These are phyloP conservation scores for Chenopodium quinoa DNA, from an alignment of 148 eudicot species.

Conservation along the genomic window DNA sequence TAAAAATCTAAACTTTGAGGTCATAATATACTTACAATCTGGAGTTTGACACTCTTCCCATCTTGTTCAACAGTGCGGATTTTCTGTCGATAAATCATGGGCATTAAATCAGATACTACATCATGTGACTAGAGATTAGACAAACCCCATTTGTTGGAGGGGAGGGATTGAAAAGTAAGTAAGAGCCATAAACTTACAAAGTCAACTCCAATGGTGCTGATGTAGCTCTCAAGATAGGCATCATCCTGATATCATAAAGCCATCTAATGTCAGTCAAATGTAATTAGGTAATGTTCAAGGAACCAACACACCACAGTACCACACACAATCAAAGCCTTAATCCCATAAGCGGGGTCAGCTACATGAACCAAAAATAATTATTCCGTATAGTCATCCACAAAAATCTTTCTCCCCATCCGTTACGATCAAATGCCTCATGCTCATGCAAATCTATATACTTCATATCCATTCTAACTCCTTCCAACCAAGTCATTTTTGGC, in stretches of 20 bases:
- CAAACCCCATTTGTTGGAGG: background rate
- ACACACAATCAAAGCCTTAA: too few species aligned
- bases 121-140: conserved; percentile 3
- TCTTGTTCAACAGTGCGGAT: conserved; percentile 62
- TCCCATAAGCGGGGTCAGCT: too few species aligned
- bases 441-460: too few species aligned
- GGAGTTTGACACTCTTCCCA: conserved; percentile 51
- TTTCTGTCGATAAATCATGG: conserved; percentile 31
- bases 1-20: conserved; percentile 13
- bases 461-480: too few species aligned
- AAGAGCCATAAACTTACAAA: conserved; percentile 44
- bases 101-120: conserved; percentile 15
- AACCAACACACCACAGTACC: background rate
- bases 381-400: too few species aligned
- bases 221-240: conserved; percentile 80
- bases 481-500: too few species aligned
- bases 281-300: background rate
- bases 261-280: background rate
- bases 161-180: background rate
- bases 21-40: conserved; percentile 35
- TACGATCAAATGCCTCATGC: too few species aligned
- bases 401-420: too few species aligned
- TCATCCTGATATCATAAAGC: conserved; percentile 60
- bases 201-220: conserved; percentile 90
- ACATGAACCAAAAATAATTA: too few species aligned